Evolutionary conservation across 2,329 filamentous ascomycete genomes (phyloP), one percentile per base, ranked within the genome.

Genomic region (Botryotinia narcissicola): DNA sequence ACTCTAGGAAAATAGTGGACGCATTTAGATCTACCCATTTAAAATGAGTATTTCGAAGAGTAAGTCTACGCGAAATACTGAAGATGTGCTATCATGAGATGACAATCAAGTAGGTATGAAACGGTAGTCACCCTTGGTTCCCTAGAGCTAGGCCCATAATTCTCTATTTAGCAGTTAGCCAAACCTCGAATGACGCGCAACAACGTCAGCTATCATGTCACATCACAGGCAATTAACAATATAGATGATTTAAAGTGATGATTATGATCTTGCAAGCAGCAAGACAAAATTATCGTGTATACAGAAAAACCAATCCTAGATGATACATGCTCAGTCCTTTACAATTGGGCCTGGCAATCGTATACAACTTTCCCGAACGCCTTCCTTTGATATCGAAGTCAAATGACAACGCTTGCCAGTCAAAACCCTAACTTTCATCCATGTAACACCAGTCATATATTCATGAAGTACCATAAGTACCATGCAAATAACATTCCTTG

Each of bases 381-480:
- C 66, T 57, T 42, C 66, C 66, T 16, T 57, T 68, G n/a, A 16
- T 68, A 57, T 68, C 66, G 48, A 68, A 57, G 66, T 68, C 66
- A 68, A 68, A 12, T 57, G 66, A 68, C 66, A 68, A 68, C 46
- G 66, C 29, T 42, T 68, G 25, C 48, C 48, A 57, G 35, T 68
- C 12, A 42, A 68, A 68, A 29, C 35, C 66, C 46, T 57, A 68
- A 57, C 48, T 68, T 51, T 68, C 37, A 25, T 42, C 66, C 66
- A 42, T 68, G 18, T 68, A 68, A 71, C 60, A 54, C 71, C 40
- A 60, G 35, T 69, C 71, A 69, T 72, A 48, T 57, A 48, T 72
- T 59, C 63, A 73, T 73, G 51, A 60, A 68, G 54, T 70, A 61
- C 54, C 64, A 70, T 57, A 60, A 59, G 54, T 70, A 61, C 54